A percentile compares a stretch with the other conserved stretches of the same genome.
phyloP scores from a whole-genome alignment of 148 eudicot species.

The Talinum fruticosum region DNA sequence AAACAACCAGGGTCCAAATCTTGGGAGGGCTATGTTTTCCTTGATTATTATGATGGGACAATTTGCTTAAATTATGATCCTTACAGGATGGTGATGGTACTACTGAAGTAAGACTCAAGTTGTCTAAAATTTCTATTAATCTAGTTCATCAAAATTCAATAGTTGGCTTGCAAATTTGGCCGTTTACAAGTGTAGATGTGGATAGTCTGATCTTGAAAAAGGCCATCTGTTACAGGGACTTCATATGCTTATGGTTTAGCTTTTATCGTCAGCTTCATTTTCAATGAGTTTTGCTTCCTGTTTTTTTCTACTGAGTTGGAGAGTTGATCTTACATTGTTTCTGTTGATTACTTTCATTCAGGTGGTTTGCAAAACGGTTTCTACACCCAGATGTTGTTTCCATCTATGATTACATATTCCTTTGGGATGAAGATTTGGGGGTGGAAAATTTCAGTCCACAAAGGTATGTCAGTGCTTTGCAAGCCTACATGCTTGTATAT shows the following conservation, averaged over 20 bases:
- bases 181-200: neutral
- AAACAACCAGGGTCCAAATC: no score
- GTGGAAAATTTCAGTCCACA: slow-evolving; percentile 64
- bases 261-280: neutral
- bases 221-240: neutral
- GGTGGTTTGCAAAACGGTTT: slow-evolving; percentile 96
- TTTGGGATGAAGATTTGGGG: slow-evolving; percentile 86
- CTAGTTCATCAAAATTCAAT: neutral
- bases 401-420: slow-evolving; percentile 60
- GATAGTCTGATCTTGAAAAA: neutral
- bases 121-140: neutral
- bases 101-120: neutral
- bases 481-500: neutral
- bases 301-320: neutral
- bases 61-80: neutral
- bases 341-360: slow-evolving; percentile 8
- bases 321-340: neutral
- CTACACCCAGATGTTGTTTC: slow-evolving; percentile 79
- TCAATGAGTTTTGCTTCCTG: neutral
- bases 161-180: neutral
- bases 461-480: slow-evolving; percentile 34
- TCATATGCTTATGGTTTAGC: neutral
- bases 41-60: neutral
- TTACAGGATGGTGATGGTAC: neutral
- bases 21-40: no score